Evolutionary conservation across 2,329 filamentous ascomycete genomes (phyloP), one percentile per base, ranked within the genome.

Genomic region (Elsinoe fawcettii): DNA sequence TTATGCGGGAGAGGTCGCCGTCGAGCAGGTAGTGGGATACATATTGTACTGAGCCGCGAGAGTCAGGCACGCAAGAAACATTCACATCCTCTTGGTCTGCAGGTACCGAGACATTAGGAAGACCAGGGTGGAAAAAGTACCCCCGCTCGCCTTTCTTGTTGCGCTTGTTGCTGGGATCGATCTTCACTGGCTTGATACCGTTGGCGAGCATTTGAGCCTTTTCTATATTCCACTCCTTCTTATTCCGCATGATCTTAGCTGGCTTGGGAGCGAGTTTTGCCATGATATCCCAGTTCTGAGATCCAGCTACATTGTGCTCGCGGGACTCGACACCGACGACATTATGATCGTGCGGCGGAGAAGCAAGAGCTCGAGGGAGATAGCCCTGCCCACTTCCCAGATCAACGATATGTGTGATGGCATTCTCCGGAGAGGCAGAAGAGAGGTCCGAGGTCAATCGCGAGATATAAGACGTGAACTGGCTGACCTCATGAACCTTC

Each of bases 351-450:
- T 95, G 96, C 0, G 91, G 90, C 56, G 85, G 79, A 60, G 86
- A 90, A 12, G 92, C 92, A 58, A 99, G 77, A 1, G 89, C 87
- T 46, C 93, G 81, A 0, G 93, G 92, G 2, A 99, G 83, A 67
- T 99, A 99, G 67, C 96, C 97, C 70, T 97, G 92, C 0, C 93
- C 93, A 55, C 90, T 96, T 25, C 93, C 93, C 71, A 97, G 96
- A 72, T 99, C 93, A 51, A 97, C 86, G 59, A 96, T 84, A 73
- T 97, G 91, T 0, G 90, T 88, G 60, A 96, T 84, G 5, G 69
- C 67, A 7, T 61, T 49, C 58, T 71, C 64, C 56, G 69, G 67
- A 12, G 78, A 72, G 49, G 76, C 72, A 0, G 76, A 74, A 23
- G 63, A 58, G 23, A 85, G 79, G 1, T 81, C 74, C 1, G 75